These are phyloP conservation scores for Eucalyptus sp. DNA, from an alignment of 345 rosid genomes.

Conservation along the genomic window DNA sequence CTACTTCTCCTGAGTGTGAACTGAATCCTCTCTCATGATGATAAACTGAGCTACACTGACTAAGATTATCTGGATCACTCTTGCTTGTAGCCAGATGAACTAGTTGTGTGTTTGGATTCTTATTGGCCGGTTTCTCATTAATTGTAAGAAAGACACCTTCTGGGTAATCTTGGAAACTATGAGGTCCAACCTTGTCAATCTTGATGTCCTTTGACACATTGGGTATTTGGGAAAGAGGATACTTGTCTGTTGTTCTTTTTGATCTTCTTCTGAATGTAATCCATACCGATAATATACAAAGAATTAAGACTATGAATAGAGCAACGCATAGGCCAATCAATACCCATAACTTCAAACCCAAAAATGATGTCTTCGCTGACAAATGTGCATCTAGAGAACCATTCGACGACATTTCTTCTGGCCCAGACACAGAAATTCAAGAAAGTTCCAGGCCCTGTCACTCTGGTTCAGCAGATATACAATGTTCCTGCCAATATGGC, in stretches of 20 bases:
- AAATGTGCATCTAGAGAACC: conserved; percentile 58
- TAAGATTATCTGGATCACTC: conserved; percentile 69
- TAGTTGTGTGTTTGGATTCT: conserved; percentile 33
- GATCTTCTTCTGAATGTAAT: conserved; percentile 56
- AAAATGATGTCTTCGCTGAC: conserved; percentile 63
- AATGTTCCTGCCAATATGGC: conserved; percentile 8
- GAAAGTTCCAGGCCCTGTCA: background rate
- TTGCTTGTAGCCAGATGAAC: conserved; percentile 53
- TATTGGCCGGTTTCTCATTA: conserved; percentile 47
- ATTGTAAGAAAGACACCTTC: conserved; percentile 31
- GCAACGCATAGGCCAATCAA: conserved; percentile 73
- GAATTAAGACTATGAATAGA: conserved; percentile 69
- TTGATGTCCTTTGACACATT: conserved; percentile 77
- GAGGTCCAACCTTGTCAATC: conserved; percentile 63
- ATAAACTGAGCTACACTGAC: conserved; percentile 67
- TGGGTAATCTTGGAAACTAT: conserved; percentile 27
- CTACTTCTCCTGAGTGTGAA: conserved; percentile 88
- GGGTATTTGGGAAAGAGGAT: conserved; percentile 57
- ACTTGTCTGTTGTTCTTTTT: conserved; percentile 39
- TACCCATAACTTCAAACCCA: conserved; percentile 90
- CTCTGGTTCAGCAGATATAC: background rate
- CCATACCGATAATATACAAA: conserved; percentile 76
- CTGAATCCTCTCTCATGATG: conserved; percentile 60
- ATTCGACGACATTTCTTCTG: conserved; percentile 47
- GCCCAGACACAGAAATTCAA: background rate